Evolutionary conservation across 2,329 filamentous ascomycete genomes (phyloP).

Genomic region (Phialophora verrucosa): DNA sequence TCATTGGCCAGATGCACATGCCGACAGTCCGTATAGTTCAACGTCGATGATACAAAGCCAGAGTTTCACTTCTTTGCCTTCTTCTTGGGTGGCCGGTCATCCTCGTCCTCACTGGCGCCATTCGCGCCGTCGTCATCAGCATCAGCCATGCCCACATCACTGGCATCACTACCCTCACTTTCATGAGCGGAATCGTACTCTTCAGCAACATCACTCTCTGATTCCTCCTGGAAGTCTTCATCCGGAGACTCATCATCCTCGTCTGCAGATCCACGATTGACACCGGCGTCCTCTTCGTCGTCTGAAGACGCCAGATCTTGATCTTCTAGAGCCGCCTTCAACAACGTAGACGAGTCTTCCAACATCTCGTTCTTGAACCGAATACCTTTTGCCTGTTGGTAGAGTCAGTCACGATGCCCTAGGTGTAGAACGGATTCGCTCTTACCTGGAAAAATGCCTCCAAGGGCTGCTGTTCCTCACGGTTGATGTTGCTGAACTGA

Average conservation of each 20-base stretch:
- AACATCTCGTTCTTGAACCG: conserved; percentile 99
- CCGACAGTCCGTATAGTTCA: neutral
- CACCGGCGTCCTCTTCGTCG: conserved; percentile 48
- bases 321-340: conserved; percentile 82
- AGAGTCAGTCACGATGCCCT: conserved; percentile 4
- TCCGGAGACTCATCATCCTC: conserved; percentile 95
- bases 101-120: conserved; percentile 51
- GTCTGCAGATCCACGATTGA: conserved; percentile 80
- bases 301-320: conserved; percentile 67
- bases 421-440: neutral
- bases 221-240: conserved; percentile 92
- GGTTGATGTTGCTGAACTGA: conserved; percentile 99
- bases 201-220: conserved; percentile 93
- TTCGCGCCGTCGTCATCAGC: conserved; percentile 52
- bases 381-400: conserved; percentile 72
- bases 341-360: conserved; percentile 72
- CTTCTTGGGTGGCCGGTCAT: conserved; percentile 67
- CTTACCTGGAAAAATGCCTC: conserved; percentile 86
- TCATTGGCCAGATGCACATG: neutral
- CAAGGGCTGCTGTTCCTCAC: conserved; percentile 94
- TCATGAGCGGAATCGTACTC: conserved; percentile 93
- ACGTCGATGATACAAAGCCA: conserved; percentile 3
- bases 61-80: conserved; percentile 60
- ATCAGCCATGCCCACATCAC: conserved; percentile 60
- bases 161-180: conserved; percentile 73